phyloP scores from a whole-genome alignment of 495 filamentous ascomycete species.

The Tuber magnatum region DNA sequence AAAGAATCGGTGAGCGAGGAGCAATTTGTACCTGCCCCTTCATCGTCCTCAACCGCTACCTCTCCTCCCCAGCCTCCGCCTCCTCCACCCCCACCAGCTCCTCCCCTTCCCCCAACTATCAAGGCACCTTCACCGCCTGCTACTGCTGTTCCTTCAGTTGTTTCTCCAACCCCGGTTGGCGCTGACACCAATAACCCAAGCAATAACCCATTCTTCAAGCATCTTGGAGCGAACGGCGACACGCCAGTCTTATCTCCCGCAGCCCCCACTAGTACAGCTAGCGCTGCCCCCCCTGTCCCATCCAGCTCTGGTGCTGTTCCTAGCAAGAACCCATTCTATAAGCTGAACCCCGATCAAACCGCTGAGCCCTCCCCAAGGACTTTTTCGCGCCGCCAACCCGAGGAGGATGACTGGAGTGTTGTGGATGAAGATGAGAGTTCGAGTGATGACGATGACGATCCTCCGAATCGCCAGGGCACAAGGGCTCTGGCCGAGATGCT shows the following conservation, averaged over 20 bases:
- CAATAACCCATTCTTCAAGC: conserved; percentile 69
- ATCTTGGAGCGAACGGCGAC: conserved; percentile 49
- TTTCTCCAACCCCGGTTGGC: conserved; percentile 44
- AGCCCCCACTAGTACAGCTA: conserved; percentile 27
- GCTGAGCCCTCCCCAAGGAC: conserved; percentile 41
- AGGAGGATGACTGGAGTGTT: conserved; percentile 82
- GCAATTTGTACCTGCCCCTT: conserved; percentile 36
- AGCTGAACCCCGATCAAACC: conserved; percentile 58
- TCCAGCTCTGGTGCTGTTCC: conserved; percentile 12
- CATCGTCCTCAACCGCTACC: conserved; percentile 39
- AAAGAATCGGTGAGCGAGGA: conserved; percentile 31
- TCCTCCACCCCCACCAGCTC: conserved; percentile 44
- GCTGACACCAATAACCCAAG: conserved; percentile 38
- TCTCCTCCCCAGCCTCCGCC: conserved; percentile 39
- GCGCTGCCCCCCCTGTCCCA: background rate
- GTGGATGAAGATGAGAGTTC: conserved; percentile 67
- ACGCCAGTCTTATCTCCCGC: conserved; percentile 43
- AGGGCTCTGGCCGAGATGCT: conserved; percentile 87
- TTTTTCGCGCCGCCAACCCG: conserved; percentile 44
- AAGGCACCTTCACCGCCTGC: conserved; percentile 47
- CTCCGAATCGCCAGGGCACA: conserved; percentile 68
- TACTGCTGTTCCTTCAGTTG: conserved; percentile 44
- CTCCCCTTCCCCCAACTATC: conserved; percentile 46
- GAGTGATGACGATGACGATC: conserved; percentile 56
- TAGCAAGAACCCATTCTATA: conserved; percentile 81